Base-by-base conservation (phyloP, 352 stramenopile species). In the Pythium pyrilobum region DNA sequence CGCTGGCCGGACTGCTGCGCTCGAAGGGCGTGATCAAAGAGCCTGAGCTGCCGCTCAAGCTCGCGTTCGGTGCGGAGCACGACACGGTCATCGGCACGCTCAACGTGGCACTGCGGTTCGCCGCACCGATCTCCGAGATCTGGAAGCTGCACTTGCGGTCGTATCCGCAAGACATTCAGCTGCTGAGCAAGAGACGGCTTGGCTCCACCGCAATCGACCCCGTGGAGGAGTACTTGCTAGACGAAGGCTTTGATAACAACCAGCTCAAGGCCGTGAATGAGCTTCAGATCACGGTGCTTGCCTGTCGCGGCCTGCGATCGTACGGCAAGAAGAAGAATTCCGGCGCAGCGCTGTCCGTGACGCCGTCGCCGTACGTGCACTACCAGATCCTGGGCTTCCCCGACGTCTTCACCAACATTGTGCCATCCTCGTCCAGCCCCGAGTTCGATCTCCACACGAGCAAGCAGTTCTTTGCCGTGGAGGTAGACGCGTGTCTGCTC, bases 361-460 rank as follows among this genome's bases (percentile, higher is more conserved):
- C 71, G 8, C 82, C 77, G 13, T 90, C 74, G 10, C 69, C 88
- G 1, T 97, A 96, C 45, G 85, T 90, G 1, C 87, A 97, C 56
- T 96, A 96, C 53, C 88, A 97, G 58, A 62, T 97, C 7, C 67
- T 97, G 1, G 82, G 81, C 5, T 96, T 94, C 59, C 87, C 80
- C 4, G 89, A 96, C 38, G 66, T 79, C 41, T 96, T 97, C 55
- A 96, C 88, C 4, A 86, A 91, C 42, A 94, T 96, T 49, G 71
- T 88, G 3, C 52, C 75, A 10, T 63, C 77, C 28, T 74, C 80
- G 15, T 46, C 67, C 8, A 71, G 71, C 25, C 89, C 89, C 9
- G 75, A 89, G 43, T 97, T 86, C 59, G 77, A 96, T 48, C 66
- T 89, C 10, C 66, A 67, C 10, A 65, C 57, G 39, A 81, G 72